Evolutionary conservation across 1,284 basidiomycete species (phyloP).

Genomic region (Tilletia indica): DNA sequence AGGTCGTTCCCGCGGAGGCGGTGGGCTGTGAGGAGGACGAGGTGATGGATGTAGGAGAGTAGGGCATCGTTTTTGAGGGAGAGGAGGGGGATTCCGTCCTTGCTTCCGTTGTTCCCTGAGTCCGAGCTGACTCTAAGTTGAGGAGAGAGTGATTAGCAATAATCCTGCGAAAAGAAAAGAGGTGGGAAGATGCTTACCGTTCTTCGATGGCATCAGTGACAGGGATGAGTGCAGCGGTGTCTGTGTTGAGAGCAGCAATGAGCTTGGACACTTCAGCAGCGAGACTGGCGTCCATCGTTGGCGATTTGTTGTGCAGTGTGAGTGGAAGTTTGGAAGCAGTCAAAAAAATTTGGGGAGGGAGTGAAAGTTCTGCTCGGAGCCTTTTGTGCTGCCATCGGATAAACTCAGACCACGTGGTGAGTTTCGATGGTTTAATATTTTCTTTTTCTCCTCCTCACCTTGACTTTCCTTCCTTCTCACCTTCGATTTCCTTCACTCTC

Average conservation of each 20-base stretch:
- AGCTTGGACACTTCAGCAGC: neutral
- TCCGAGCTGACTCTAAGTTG: neutral
- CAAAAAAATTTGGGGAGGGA: no score
- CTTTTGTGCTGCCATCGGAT: no score
- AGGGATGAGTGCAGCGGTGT: neutral
- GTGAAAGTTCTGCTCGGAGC: no score
- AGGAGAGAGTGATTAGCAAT: no score
- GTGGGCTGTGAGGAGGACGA: slow-evolving; percentile 63
- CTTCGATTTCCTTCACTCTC: neutral
- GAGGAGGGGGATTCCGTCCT: slow-evolving; percentile 80
- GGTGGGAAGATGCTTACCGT: neutral
- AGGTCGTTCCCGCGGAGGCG: slow-evolving; percentile 40
- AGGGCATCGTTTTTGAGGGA: slow-evolving; percentile 83
- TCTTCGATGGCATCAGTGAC: neutral
- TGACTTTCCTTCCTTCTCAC: neutral
- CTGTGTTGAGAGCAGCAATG: neutral
- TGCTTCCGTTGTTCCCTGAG: neutral
- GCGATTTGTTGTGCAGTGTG: neutral
- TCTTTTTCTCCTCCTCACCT: no score
- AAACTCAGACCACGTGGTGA: no score
- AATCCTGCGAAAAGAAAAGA: no score
- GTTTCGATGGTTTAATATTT: no score
- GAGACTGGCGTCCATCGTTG: neutral
- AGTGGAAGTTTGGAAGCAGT: neutral
- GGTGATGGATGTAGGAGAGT: slow-evolving; percentile 81